Base-by-base conservation (phyloP, 495 filamentous ascomycete species). In the Annulohypoxylon moriforme region DNA sequence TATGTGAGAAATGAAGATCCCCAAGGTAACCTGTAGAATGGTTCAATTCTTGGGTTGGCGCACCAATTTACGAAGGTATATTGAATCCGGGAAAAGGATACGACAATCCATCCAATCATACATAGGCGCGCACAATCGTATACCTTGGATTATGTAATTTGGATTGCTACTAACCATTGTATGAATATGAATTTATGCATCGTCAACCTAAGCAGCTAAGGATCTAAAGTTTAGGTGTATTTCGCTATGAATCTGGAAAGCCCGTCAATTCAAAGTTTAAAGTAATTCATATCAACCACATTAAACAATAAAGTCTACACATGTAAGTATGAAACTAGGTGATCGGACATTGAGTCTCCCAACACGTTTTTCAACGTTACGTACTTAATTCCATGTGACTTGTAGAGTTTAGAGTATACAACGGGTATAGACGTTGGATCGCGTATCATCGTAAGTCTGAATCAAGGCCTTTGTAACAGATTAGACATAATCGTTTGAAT, bases 1-100 rank as follows among this genome's bases (percentile, higher is more conserved):
- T 52, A 52, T 52, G 50, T 34, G n/a, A 55, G 50, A 55, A 33
- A 55, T 55, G 50, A 55, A 33, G 27, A 55, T 55, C n/a, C 20
- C 29, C 29, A 34, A 34, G 27, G 14, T 55, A 33, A 20, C 16
- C 29, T 0, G 14, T 20, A 7, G 14, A 33, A 34, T 31, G 50
- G 50, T 7, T 31, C 50, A 20, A 34, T 31, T 29, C 16, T 27
- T 36, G 8, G 16, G 6, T 20, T 16, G 6, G 27, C 29, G 2
- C 50, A 34, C 29, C n/a, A 18, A 18, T 6, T 53, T 31, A 16
- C 29, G 13, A 31, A 29, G 24, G 24, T 49, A 25, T 49, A 49
- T 49, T 25, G 20, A 25, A 25, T 13, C 20, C 25, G 46, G 11
- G 8, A 25, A 8, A 25, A 1, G 46, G n/a, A n/a, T 7, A 18